These are phyloP conservation scores for Hericium erinaceus DNA, from an alignment of 768 basidiomycete species.

Conservation along the genomic window DNA sequence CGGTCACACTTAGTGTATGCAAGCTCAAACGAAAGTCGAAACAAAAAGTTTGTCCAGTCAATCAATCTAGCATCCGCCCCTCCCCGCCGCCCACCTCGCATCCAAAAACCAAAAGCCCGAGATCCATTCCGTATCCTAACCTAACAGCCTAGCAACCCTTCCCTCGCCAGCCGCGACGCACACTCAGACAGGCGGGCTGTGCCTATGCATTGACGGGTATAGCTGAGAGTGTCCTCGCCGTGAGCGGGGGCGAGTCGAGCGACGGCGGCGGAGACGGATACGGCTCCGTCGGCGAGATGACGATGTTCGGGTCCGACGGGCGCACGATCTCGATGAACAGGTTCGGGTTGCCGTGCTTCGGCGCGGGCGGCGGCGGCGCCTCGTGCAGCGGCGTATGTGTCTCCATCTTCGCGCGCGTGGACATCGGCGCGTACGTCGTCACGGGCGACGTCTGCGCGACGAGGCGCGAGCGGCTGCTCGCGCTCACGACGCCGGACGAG, in stretches of 20 bases:
- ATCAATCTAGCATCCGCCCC: too few relatives aligned
- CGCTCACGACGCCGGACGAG: background rate
- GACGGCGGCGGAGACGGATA: constrained; percentile 33
- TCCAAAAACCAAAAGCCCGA: too few relatives aligned
- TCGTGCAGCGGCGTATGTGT: constrained; percentile 11
- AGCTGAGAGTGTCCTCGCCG: background rate
- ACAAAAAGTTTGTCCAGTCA: too few relatives aligned
- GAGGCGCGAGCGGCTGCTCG: background rate
- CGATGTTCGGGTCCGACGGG: constrained; percentile 4
- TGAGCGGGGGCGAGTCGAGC: constrained; percentile 27
- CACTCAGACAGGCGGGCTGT: too few relatives aligned
- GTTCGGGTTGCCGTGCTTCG: constrained; percentile 13
- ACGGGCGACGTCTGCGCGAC: background rate
- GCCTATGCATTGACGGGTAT: too few relatives aligned
- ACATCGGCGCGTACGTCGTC: background rate
- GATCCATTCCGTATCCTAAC: too few relatives aligned
- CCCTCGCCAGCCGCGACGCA: too few relatives aligned
- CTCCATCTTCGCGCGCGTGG: constrained; percentile 8
- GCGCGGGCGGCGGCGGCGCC: constrained; percentile 17
- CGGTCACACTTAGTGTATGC: too few relatives aligned
- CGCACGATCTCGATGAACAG: constrained; percentile 23
- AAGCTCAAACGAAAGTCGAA: too few relatives aligned
- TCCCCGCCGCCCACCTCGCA: too few relatives aligned
- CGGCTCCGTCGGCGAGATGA: constrained; percentile 20
- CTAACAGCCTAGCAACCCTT: too few relatives aligned